Base-by-base conservation (phyloP, 805 yeast species). In the Debaryomyces castellii region DNA sequence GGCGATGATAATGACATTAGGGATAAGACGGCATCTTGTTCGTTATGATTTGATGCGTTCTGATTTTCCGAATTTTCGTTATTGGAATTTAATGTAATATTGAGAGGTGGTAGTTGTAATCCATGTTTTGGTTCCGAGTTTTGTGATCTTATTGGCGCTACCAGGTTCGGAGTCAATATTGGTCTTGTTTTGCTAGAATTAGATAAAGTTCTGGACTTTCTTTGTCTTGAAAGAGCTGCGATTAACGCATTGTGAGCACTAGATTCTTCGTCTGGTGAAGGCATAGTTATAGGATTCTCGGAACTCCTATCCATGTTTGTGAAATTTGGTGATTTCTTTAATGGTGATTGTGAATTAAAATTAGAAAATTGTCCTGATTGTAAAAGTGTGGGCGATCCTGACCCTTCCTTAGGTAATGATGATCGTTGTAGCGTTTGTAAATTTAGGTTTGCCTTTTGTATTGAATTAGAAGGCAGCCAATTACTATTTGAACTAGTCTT, bases 1-100 rank as follows among this genome's bases (percentile, higher is more conserved):
- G 84, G 83, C 1, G 82, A 76, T 6, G 83, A 71, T 34, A 80
- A 64, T 32, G 82, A 76, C 73, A 80, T 80, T 43, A 80, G 64
- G 18, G 83, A 77, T 55, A 74, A 63, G 9, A 80, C 74, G 5
- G 84, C 84, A 40, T 79, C 83, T 53, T 78, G 78, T 50, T 80
- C 84, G 40, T 63, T 59, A 50, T 62, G 59, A 14, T 23, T 24
- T 18, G 40, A 20, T 12, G 36, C 17, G 22, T 38, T 39, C 25
- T 14, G 32, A n/a, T 41, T 23, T 37, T 37, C 33, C 23, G 44
- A 40, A 25, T 32, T 21, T 14, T 27, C 23, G 12, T 46, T 40
- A 27, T 33, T 10, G 17, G 39, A 9, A 32, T 39, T 41, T 9
- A 61, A 46, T 2, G 66, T 63, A 5, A 64, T 52, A 39, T 62